A percentile compares a stretch with the other conserved stretches of the same genome.
These are phyloP conservation scores for Skeletonema marinoi DNA, from an alignment of 108 stramenopile species.

Conservation along the genomic window DNA sequence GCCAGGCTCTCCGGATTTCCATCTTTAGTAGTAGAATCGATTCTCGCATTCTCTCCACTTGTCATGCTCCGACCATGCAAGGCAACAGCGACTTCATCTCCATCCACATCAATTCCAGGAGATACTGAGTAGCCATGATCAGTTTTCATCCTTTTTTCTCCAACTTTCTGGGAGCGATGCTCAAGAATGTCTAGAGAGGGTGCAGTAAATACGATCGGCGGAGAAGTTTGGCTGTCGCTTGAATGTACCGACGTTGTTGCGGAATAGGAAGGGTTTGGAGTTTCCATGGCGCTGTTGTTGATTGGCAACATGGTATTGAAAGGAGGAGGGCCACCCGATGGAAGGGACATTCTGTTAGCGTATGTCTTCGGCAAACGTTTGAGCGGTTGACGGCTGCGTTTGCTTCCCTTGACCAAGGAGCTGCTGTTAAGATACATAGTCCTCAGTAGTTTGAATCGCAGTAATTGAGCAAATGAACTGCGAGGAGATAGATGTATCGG, in stretches of 20 bases:
- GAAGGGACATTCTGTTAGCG: background rate
- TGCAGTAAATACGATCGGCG: background rate
- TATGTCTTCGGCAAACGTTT: background rate
- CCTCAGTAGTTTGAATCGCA: background rate
- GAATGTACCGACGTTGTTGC: background rate
- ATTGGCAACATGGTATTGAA: background rate
- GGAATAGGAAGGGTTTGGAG: background rate
- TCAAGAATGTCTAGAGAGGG: background rate
- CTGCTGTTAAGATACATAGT: background rate
- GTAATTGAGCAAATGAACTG: background rate
- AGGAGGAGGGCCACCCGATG: background rate
- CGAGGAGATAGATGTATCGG: background rate
- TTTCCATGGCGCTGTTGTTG: background rate
- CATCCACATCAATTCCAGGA: background rate
- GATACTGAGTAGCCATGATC: background rate
- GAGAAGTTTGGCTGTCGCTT: background rate
- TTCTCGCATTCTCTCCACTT: background rate
- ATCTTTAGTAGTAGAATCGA: slow-evolving; percentile 6
- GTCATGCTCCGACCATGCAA: background rate
- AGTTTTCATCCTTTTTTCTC: background rate
- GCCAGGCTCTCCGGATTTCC: slow-evolving; percentile 35
- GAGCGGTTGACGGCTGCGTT: background rate
- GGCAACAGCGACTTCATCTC: background rate
- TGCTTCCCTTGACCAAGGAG: background rate
- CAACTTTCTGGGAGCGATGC: background rate